Evolutionary conservation across 2,329 filamentous ascomycete genomes (phyloP).

Genomic region (Hypocreales sp.): DNA sequence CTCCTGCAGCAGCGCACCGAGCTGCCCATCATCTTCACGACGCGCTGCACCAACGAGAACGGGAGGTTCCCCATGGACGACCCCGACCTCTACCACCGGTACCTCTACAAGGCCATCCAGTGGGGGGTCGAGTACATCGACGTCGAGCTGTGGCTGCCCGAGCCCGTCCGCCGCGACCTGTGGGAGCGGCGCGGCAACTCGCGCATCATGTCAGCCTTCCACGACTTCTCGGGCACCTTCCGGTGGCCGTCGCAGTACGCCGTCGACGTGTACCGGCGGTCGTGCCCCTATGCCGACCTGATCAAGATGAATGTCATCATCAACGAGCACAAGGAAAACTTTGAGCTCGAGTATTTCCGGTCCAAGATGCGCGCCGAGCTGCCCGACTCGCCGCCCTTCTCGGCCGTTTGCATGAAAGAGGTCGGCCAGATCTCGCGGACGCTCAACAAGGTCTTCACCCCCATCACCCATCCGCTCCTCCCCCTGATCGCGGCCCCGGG

Average conservation of each 20-base stretch:
- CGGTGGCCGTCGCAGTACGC: constrained; percentile 67
- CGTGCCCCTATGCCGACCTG: constrained; percentile 63
- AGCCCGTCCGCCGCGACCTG: constrained; percentile 52
- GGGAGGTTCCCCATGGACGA: constrained; percentile 75
- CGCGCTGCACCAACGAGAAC: constrained; percentile 66
- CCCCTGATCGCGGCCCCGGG: constrained; percentile 76
- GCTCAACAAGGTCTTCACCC: constrained; percentile 73
- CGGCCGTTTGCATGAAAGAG: constrained; percentile 76
- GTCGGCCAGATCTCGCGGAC: constrained; percentile 74
- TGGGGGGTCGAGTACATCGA: constrained; percentile 88
- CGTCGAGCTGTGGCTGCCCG: constrained; percentile 75
- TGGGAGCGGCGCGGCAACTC: constrained; percentile 60
- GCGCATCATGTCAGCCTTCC: constrained; percentile 82
- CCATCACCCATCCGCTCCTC: constrained; percentile 72
- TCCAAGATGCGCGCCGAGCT: constrained; percentile 57
- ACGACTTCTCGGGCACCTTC: constrained; percentile 74
- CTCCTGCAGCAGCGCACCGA: constrained; percentile 69
- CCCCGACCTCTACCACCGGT: constrained; percentile 58
- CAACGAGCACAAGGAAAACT: constrained; percentile 70
- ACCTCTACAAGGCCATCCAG: constrained; percentile 70
- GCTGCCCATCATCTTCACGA: constrained; percentile 82
- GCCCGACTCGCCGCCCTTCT: constrained; percentile 56
- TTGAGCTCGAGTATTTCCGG: constrained; percentile 80
- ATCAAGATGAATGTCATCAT: constrained; percentile 86
- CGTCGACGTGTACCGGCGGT: constrained; percentile 54